These are phyloP conservation scores for Groenewaldozyma salmanticensis DNA, from an alignment of 805 yeast genomes.

Conservation along the genomic window DNA sequence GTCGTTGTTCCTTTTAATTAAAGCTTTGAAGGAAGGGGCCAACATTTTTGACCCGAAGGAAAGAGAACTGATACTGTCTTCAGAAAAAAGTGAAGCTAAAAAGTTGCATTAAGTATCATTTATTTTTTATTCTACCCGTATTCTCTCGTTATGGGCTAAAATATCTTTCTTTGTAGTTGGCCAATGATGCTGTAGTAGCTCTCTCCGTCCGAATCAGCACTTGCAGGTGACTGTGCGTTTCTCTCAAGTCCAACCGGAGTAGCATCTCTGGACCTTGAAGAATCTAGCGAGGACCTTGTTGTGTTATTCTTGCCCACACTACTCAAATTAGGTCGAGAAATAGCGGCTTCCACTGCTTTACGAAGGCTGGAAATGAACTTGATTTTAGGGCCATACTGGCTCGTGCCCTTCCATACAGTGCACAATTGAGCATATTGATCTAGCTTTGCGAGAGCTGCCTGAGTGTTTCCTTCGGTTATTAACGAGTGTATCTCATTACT, in stretches of 20 bases:
- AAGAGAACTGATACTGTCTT: slow-evolving; percentile 13
- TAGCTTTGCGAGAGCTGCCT: slow-evolving; percentile 13
- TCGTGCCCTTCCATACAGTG: slow-evolving; percentile 22
- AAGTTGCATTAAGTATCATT: not conserved
- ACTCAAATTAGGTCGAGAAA: no score
- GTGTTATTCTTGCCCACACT: slow-evolving; percentile 1
- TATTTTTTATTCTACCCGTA: not conserved
- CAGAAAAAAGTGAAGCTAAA: not conserved
- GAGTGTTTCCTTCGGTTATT: slow-evolving; percentile 9
- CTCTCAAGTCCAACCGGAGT: not conserved
- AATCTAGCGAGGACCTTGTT: slow-evolving; percentile 3
- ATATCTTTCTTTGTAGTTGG: slow-evolving; percentile 16
- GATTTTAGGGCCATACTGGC: slow-evolving; percentile 9
- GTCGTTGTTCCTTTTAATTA: slow-evolving; percentile 25
- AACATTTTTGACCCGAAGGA: slow-evolving; percentile 29
- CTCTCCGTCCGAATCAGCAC: slow-evolving; percentile 1
- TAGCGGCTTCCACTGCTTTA: slow-evolving; percentile 15
- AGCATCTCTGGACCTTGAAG: not conserved
- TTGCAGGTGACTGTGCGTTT: not conserved
- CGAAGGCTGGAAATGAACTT: slow-evolving; percentile 18
- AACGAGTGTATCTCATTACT: slow-evolving; percentile 17
- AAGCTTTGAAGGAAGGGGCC: slow-evolving; percentile 29
- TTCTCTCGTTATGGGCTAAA: slow-evolving; percentile 2
- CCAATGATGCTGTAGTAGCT: slow-evolving; percentile 15
- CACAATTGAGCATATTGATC: slow-evolving; percentile 11